A percentile compares a stretch with the other conserved stretches of the same genome.
Conservation (phyloP, 495 filamentous ascomycete species). For the Aspergillus funiculosus region DNA sequence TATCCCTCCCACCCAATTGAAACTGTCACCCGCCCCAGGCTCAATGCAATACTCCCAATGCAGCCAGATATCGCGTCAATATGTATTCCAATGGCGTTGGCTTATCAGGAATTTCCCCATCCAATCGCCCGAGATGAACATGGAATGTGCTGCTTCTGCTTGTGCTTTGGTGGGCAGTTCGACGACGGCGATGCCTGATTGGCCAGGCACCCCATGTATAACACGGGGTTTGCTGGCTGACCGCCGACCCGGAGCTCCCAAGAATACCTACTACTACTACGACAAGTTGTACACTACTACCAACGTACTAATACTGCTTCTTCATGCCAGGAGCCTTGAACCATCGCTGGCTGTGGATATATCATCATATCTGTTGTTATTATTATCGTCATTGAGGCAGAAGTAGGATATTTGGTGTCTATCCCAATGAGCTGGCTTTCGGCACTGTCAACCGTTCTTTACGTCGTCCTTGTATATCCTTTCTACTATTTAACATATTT, state of each 20-base stretch:
- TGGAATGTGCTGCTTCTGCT: no score
- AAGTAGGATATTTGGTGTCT: neutral
- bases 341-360: no score
- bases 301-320: no score
- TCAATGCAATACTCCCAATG: constrained; percentile 6
- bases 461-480: constrained; percentile 35
- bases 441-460: constrained; percentile 14
- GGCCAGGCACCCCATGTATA: neutral
- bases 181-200: neutral
- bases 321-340: no score
- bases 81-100: neutral
- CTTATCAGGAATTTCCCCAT: neutral
- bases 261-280: no score
- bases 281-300: no score
- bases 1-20: constrained; percentile 5
- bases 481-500: constrained; percentile 27
- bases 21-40: neutral
- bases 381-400: no score
- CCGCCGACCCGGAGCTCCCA: neutral
- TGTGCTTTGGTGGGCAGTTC: no score
- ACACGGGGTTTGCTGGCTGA: neutral
- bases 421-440: constrained; percentile 25
- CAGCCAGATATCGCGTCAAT: neutral
- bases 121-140: no score
- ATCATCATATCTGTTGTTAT: no score